These are phyloP conservation scores for Nyssa sinensis DNA, from an alignment of 148 eudicot species.

Conservation along the genomic window DNA sequence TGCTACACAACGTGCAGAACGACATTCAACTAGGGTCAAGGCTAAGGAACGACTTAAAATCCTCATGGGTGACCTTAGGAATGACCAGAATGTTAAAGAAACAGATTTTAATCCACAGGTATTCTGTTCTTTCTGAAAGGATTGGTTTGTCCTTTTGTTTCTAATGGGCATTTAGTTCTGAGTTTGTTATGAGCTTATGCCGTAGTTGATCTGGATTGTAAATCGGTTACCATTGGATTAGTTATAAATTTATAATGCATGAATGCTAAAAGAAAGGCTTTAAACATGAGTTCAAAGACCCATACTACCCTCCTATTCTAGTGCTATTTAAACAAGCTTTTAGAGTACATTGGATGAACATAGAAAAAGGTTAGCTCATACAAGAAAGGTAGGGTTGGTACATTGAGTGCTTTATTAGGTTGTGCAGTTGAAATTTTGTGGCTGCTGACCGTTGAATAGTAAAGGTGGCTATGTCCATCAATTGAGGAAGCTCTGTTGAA, in stretches of 20 bases:
- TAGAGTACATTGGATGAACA: no score
- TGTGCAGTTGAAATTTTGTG: background rate
- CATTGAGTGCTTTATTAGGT: background rate
- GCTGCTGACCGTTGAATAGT: background rate
- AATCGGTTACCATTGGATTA: background rate
- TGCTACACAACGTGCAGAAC: slow-evolving; percentile 65
- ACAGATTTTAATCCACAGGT: slow-evolving; percentile 44
- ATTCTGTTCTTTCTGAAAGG: background rate
- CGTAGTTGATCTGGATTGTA: background rate
- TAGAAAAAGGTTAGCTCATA: no score
- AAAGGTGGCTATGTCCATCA: background rate
- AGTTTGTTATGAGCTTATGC: background rate
- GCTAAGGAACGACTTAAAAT: slow-evolving; percentile 57
- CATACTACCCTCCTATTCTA: no score
- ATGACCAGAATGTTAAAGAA: slow-evolving; percentile 15
- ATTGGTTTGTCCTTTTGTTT: background rate
- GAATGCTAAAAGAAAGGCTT: no score
- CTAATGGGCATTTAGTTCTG: background rate
- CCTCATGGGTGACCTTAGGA: slow-evolving; percentile 30
- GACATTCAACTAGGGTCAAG: slow-evolving; percentile 44
- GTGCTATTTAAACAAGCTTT: no score
- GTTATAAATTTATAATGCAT: background rate
- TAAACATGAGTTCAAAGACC: no score
- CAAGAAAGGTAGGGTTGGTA: no score
- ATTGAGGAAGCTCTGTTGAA: background rate